Base-by-base conservation (phyloP, 1,139 yeast species). In the Nematodospora anomalae region DNA sequence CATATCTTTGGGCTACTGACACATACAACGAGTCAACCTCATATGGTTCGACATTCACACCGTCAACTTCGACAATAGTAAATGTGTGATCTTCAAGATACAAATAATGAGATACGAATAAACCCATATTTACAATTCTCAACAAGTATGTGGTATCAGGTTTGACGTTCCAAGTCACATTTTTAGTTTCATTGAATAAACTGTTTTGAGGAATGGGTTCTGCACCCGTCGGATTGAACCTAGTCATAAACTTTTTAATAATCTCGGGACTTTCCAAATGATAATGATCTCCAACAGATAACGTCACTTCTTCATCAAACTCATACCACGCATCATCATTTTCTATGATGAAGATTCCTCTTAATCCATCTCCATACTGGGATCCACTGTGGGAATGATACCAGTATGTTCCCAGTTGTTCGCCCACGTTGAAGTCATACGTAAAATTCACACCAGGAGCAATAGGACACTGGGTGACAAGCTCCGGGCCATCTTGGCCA, bases 191-290 rank as follows among this genome's bases (percentile, higher is more conserved):
- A 65, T 90, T 89, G 61, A 88, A 74, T 51, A 88, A 67, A 48
- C 84, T 57, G 55, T 80, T 80, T 52, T 83, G 80, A 3, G 97
- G 97, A 50, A 90, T 79, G 29, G 97, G 97, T 62, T 90, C 97
- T 24, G 97, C 96, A 46, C 97, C 97, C 4, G 96, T 86, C 31
- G 97, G 97, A 62, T 90, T 90, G 65, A 74, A 83, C 45, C 83
- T 62, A 47, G 69, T 76, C 65, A 87, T 57, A 64, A 89, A 89
- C 13, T 54, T 50, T 10, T 71, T 61, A 44, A 73, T 63, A 48
- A 89, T 69, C 14, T 56, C 72, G 32, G 71, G 71, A 30, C 82
- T 70, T 36, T 69, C 63, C 25, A 76, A 70, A 58, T 88, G 95
- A 63, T 90, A 90, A 94, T 96, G 89, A 50, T 90, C 97, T 30